Conservation (phyloP, 1,284 basidiomycete species). For the Paramarasmius palmivorus region DNA sequence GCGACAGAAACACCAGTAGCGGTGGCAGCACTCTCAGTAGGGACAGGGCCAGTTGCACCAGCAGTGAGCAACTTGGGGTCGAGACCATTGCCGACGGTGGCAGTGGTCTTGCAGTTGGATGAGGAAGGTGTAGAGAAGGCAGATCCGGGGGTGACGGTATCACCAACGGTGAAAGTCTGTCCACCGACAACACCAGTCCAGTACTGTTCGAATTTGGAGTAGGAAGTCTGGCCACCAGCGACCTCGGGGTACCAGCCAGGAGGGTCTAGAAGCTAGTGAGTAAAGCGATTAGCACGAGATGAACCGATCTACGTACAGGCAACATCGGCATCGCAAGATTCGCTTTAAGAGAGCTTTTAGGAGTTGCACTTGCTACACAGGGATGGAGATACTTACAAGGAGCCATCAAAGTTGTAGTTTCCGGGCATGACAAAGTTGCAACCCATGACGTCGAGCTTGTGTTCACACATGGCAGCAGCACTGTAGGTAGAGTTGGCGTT, state of each 20-base stretch:
- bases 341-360: conserved; percentile 20
- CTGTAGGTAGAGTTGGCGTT: conserved; percentile 51
- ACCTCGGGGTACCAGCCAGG: conserved; percentile 42
- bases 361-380: not conserved
- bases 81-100: conserved; percentile 38
- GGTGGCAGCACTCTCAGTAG: conserved; percentile 9
- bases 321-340: conserved; percentile 43
- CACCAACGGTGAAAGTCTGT: conserved; percentile 24
- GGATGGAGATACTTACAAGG: conserved; percentile 31
- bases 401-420: conserved; percentile 39
- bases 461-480: conserved; percentile 43
- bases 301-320: conserved; percentile 33
- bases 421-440: conserved; percentile 32
- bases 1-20: conserved; percentile 5
- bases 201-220: conserved; percentile 41
- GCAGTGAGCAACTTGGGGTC: conserved; percentile 28
- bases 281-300: not conserved
- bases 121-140: conserved; percentile 35
- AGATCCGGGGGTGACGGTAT: conserved; percentile 33
- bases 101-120: conserved; percentile 35
- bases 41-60: conserved; percentile 13
- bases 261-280: conserved; percentile 27
- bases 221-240: conserved; percentile 33
- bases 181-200: conserved; percentile 36
- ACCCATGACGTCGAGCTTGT: conserved; percentile 43